Conservation (phyloP, 1,284 basidiomycete species). For the Singerocomus inundabilis region DNA sequence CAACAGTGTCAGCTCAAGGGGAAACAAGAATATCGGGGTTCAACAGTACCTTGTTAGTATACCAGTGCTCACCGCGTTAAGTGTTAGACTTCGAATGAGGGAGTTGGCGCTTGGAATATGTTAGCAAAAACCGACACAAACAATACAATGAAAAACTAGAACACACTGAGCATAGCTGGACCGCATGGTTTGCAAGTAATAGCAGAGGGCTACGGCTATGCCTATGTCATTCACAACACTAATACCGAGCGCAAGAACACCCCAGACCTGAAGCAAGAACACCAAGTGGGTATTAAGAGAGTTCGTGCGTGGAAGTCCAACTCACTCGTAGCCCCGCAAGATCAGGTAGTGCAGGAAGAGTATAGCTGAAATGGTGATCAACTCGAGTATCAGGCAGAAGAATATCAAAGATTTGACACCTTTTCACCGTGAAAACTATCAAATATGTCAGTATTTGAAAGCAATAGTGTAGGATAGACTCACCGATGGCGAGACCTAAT, state of each 20-base stretch:
- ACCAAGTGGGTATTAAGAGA: neutral
- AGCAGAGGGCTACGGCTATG: constrained; percentile 49
- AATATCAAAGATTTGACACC: constrained; percentile 33
- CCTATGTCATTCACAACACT: constrained; percentile 48
- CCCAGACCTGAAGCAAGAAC: constrained; percentile 36
- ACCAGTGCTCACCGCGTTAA: constrained; percentile 53
- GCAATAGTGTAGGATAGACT: neutral
- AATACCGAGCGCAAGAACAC: constrained; percentile 42
- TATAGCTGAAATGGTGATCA: constrained; percentile 16
- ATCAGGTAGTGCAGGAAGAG: constrained; percentile 10
- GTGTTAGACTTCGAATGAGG: constrained; percentile 51
- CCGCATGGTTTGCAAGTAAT: constrained; percentile 50
- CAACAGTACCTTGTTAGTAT: constrained; percentile 52
- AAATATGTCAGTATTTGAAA: constrained; percentile 1
- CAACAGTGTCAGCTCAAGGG: constrained; percentile 4
- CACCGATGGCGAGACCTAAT: constrained; percentile 21
- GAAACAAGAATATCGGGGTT: neutral
- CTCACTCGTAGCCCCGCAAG: constrained; percentile 22
- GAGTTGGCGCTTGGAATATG: constrained; percentile 48
- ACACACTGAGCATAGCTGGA: constrained; percentile 36
- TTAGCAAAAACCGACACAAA: neutral
- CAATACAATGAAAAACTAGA: neutral
- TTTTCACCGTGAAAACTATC: constrained; percentile 46
- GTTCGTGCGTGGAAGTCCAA: neutral
- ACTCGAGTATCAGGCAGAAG: constrained; percentile 18